Base-by-base conservation (phyloP, 345 rosid species). In the Crucihimalaya himalaica region DNA sequence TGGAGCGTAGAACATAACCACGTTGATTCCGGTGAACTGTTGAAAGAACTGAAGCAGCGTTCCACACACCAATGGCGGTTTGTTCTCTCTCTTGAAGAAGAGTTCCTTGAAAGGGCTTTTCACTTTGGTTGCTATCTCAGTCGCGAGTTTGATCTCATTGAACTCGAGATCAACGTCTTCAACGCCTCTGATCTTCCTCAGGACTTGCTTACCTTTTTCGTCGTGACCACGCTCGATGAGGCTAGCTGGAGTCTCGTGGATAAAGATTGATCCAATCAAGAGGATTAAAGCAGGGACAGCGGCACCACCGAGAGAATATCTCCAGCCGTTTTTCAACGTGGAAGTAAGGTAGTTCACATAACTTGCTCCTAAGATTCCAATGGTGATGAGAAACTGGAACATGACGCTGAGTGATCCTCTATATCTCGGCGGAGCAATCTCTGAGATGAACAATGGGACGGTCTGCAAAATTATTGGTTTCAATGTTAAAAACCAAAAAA, bases 361-460 rank as follows among this genome's bases (percentile, higher is more conserved):
- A 66, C 87, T 89, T 2, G 97, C 96, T 8, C 62, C 32, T 34
- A 91, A 18, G 48, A 87, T 91, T 2, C 97, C 96, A 3, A 83
- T 1, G 25, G 97, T 89, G 82, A 91, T 85, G 15, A 91, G 85
- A 53, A 91, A 27, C 80, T 91, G 96, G 45, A 91, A 91, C 72
- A 69, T 63, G 9, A 87, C 77, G 77, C 84, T 91, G 11, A 91
- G 82, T 28, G 83, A 85, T 80, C 97, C 97, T 74, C 96, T 84
- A 53, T 27, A 72, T 35, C 56, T 83, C 46, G 91, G 39, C 0
- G 93, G 97, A 12, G 96, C 84, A 19, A 91, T 86, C 81, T 91
- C 97, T 7, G 97, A 87, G 73, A 91, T 87, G 70, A 89, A 89
- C 65, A 91, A 65, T 14, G 97, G 97, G 3, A 91, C 90, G 3